Evolutionary conservation across 495 filamentous ascomycete genomes (phyloP).

Genomic region (Niebla homalea): DNA sequence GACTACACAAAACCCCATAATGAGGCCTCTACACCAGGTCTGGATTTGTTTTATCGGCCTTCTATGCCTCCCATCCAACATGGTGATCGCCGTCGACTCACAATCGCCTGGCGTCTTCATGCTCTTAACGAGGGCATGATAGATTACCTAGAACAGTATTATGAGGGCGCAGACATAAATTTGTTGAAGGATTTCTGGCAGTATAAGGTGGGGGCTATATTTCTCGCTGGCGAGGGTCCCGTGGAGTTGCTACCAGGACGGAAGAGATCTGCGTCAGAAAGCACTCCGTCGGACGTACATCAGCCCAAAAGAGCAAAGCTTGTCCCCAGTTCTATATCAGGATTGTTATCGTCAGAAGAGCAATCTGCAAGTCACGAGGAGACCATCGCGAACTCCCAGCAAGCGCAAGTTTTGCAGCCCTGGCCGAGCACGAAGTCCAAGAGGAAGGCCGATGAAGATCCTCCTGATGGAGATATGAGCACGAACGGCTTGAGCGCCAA

Average conservation of each 20-base stretch:
- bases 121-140: background rate
- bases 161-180: background rate
- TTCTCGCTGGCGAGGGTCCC: background rate
- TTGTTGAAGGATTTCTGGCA: background rate
- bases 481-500: slow-evolving; percentile 12
- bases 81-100: background rate
- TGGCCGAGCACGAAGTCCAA: slow-evolving; percentile 6
- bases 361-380: background rate
- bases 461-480: slow-evolving; percentile 11
- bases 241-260: background rate
- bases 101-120: slow-evolving; percentile 2
- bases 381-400: background rate
- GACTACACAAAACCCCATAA: too few relatives aligned
- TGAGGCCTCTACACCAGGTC: background rate
- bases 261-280: background rate
- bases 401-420: background rate
- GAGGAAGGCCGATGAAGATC: slow-evolving; percentile 16
- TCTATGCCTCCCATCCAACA: background rate
- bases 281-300: background rate
- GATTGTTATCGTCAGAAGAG: background rate
- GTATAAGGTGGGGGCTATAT: background rate
- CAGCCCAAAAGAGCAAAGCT: background rate
- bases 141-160: background rate
- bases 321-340: too few relatives aligned
- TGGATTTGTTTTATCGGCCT: background rate